Evolutionary conservation across 1,284 basidiomycete genomes (phyloP).

Genomic region (Termitomyces sp.): DNA sequence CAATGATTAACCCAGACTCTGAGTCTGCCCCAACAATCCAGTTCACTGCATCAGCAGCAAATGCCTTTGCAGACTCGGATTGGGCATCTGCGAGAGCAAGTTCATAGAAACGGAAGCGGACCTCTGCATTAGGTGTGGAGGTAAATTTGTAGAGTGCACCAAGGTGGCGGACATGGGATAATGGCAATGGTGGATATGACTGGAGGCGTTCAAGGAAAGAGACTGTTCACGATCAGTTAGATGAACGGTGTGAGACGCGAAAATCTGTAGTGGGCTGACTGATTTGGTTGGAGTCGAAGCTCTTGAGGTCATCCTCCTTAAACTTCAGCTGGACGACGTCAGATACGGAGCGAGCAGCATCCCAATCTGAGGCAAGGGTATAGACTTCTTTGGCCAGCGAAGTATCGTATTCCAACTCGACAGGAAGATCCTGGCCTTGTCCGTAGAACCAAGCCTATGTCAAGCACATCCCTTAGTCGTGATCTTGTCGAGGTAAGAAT

Average conservation of each 20-base stretch:
- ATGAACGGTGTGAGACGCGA: background rate
- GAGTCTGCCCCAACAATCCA: constrained; percentile 69
- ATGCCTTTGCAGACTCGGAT: constrained; percentile 43
- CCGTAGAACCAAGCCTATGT: constrained; percentile 84
- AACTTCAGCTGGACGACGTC: constrained; percentile 49
- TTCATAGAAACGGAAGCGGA: constrained; percentile 68
- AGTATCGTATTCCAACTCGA: constrained; percentile 79
- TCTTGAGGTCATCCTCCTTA: constrained; percentile 45
- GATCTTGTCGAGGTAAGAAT: background rate
- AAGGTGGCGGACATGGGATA: constrained; percentile 49
- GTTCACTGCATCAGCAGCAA: constrained; percentile 47
- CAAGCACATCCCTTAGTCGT: background rate
- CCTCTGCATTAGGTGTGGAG: constrained; percentile 60
- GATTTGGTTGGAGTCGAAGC: constrained; percentile 66
- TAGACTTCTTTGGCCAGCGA: constrained; percentile 72
- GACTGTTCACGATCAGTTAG: constrained; percentile 33
- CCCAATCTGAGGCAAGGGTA: constrained; percentile 75
- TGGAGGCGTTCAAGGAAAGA: constrained; percentile 74
- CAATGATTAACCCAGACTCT: constrained; percentile 52
- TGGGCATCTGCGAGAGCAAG: constrained; percentile 49
- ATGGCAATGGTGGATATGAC: constrained; percentile 49
- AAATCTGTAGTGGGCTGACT: constrained; percentile 31
- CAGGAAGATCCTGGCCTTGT: constrained; percentile 74
- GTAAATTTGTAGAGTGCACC: constrained; percentile 51
- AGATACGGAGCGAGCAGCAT: constrained; percentile 48